Conservation (phyloP, 2,329 filamentous ascomycete species). For the Microthyrium microscopicum region DNA sequence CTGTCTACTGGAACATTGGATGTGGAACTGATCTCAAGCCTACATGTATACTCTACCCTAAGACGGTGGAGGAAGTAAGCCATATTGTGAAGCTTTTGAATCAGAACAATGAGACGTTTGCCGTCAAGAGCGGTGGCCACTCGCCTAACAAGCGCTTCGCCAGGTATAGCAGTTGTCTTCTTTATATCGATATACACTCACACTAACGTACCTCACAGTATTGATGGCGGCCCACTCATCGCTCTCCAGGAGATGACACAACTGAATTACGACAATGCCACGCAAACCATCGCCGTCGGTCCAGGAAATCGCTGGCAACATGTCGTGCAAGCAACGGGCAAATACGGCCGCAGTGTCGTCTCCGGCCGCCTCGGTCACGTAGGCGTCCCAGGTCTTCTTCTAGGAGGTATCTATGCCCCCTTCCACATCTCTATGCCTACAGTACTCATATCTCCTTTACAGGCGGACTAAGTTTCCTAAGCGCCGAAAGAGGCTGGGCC, state of each 20-base stretch:
- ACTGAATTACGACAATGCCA: constrained; percentile 18
- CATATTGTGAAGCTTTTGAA: background rate
- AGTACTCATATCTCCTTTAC: background rate
- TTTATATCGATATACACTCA: too few species aligned
- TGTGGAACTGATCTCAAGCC: too few species aligned
- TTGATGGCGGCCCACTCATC: constrained; percentile 23
- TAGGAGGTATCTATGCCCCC: constrained; percentile 8
- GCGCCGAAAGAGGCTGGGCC: constrained; percentile 32
- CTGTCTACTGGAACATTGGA: too few species aligned
- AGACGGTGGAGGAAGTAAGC: background rate
- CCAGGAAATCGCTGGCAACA: constrained; percentile 25
- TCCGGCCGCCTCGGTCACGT: constrained; percentile 13
- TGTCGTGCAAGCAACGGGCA: constrained; percentile 18
- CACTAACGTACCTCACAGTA: too few species aligned
- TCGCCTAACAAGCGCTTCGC: constrained; percentile 18
- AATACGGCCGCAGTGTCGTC: constrained; percentile 18
- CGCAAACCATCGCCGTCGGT: constrained; percentile 21
- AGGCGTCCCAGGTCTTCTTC: constrained; percentile 4
- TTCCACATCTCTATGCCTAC: constrained; percentile 12
- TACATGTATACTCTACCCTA: background rate
- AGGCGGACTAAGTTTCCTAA: constrained; percentile 29
- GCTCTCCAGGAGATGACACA: constrained; percentile 19
- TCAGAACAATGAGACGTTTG: constrained; percentile 13
- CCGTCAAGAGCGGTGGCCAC: constrained; percentile 25
- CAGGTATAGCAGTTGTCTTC: too few species aligned